Percentiles rank a stretch among this genome's conserved stretches.
These are phyloP conservation scores for Remersonia thermophila DNA, from an alignment of 2,329 filamentous ascomycete genomes.

Conservation along the genomic window DNA sequence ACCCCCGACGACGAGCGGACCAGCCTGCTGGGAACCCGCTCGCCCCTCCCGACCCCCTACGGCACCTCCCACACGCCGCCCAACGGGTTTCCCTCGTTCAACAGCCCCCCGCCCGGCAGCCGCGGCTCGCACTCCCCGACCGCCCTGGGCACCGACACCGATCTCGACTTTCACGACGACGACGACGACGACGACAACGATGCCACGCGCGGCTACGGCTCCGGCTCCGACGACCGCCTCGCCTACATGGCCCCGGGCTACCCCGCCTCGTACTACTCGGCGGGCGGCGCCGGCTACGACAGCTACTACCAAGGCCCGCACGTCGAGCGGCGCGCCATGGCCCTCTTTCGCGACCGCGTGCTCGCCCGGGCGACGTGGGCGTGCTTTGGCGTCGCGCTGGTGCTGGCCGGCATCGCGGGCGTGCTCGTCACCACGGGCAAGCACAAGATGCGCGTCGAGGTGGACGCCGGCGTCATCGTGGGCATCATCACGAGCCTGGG, in stretches of 20 bases:
- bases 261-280: constrained; percentile 29
- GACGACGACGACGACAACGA: constrained; percentile 29
- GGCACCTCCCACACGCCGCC: constrained; percentile 11
- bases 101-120: constrained; percentile 21
- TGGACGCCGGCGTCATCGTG: constrained; percentile 59
- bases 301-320: too few relatives aligned
- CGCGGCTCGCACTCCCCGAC: neutral
- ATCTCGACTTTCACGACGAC: constrained; percentile 7
- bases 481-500: constrained; percentile 56
- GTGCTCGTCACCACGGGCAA: constrained; percentile 56
- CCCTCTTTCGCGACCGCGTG: constrained; percentile 39
- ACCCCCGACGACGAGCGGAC: constrained; percentile 15
- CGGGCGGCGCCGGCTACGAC: constrained; percentile 39
- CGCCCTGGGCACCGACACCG: constrained; percentile 25
- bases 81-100: constrained; percentile 13
- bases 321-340: constrained; percentile 17
- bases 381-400: constrained; percentile 45
- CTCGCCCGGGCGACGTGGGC: constrained; percentile 41
- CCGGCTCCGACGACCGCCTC: neutral
- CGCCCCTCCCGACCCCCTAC: constrained; percentile 6
- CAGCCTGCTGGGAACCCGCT: constrained; percentile 20
- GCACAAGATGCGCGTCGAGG: constrained; percentile 55
- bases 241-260: constrained; percentile 29
- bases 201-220: too few relatives aligned
- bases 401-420: constrained; percentile 52